phyloP scores from a whole-genome alignment of 78 protist species.

The Capsaspora owczarzaki region DNA sequence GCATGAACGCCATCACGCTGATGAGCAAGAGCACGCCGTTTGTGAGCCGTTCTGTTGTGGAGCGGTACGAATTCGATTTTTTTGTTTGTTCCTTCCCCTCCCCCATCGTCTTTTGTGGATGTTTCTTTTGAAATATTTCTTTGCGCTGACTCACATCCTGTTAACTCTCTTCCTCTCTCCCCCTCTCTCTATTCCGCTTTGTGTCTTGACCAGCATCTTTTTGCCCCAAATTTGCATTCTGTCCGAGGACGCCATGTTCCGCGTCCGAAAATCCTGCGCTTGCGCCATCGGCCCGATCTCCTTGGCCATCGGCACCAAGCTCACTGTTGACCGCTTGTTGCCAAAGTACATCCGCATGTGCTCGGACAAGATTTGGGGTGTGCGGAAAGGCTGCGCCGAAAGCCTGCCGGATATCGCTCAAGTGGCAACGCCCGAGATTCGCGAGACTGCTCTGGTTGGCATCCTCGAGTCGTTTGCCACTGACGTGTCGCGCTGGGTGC shows the following conservation, averaged over 20 bases:
- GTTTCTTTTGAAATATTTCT: too few relatives aligned
- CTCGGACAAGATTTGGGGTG: conserved; percentile 50
- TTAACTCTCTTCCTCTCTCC: too few relatives aligned
- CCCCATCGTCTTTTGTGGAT: too few relatives aligned
- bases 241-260: conserved; percentile 28
- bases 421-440: background rate
- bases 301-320: background rate
- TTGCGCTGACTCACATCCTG: too few relatives aligned
- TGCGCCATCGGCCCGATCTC: background rate
- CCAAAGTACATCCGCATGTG: conserved; percentile 5
- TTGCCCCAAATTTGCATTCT: background rate
- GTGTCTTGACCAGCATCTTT: too few relatives aligned
- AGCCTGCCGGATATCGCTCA: background rate
- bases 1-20: background rate
- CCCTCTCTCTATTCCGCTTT: too few relatives aligned
- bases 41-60: background rate
- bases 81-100: too few relatives aligned
- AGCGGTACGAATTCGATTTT: too few relatives aligned
- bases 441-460: background rate
- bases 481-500: conserved; percentile 46
- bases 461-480: background rate
- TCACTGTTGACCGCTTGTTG: background rate
- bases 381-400: conserved; percentile 51
- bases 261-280: conserved; percentile 37
- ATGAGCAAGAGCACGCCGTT: background rate